These are phyloP conservation scores for Colletotrichum ledebouriae DNA, from an alignment of 2,329 filamentous ascomycete species.

Conservation along the genomic window DNA sequence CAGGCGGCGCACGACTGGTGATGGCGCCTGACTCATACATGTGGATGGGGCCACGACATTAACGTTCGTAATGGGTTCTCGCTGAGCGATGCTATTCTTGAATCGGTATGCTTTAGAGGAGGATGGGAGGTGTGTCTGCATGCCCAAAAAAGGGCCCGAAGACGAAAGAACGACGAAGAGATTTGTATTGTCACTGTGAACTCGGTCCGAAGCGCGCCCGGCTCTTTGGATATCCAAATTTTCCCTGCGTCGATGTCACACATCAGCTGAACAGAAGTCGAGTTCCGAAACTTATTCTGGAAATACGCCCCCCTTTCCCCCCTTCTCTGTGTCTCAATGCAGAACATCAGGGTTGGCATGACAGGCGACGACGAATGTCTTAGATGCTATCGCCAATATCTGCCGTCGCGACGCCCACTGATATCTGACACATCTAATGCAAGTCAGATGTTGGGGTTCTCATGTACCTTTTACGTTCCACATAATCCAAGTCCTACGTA, in stretches of 20 bases:
- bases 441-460: no score
- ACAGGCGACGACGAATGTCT: background rate
- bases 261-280: background rate
- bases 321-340: background rate
- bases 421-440: no score
- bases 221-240: background rate
- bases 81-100: no score
- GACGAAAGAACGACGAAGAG: no score
- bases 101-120: no score
- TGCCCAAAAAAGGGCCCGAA: no score
- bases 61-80: background rate
- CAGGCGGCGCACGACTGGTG: background rate
- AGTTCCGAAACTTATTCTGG: background rate
- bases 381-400: constrained; percentile 8
- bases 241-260: background rate
- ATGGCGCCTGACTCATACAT: background rate
- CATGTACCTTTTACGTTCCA: no score
- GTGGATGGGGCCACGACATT: background rate
- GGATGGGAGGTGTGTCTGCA: no score
- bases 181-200: no score
- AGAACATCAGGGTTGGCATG: constrained; percentile 9
- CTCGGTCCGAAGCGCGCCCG: background rate
- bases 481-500: no score
- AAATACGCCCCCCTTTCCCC: no score
- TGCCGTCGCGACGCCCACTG: background rate